phyloP scores from a whole-genome alignment of 345 rosid species.

The thale cress (Arabidopsis thaliana) region TAIR10.1 NC_003074.8:17751001-17751500 shows the following conservation, averaged over 20 bases:
- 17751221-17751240: slow-evolving; percentile 38
- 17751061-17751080: slow-evolving; percentile 97
- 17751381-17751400: slow-evolving; percentile 81
- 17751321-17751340: slow-evolving; percentile 57
- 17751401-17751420: slow-evolving; percentile 83
- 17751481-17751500: slow-evolving; percentile 63
- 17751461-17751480: slow-evolving; percentile 92
- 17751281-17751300: slow-evolving; percentile 57
- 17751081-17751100: slow-evolving; percentile 80
- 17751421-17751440: slow-evolving; percentile 74
- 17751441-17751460: slow-evolving; percentile 95
- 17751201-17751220: slow-evolving; percentile 38
- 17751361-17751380: slow-evolving; percentile 67
- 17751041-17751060: slow-evolving; percentile 90
- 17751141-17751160: slow-evolving; percentile 33
- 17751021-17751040: slow-evolving; percentile 86
- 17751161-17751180: slow-evolving; percentile 61
- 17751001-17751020: slow-evolving; percentile 31
- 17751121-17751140: slow-evolving; percentile 12
- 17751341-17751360: slow-evolving; percentile 54
- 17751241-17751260: slow-evolving; percentile 48
- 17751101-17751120: not conserved
- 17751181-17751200: slow-evolving; percentile 53
- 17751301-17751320: slow-evolving; percentile 63
- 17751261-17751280: slow-evolving; percentile 49